Percentiles rank a stretch among this genome's conserved stretches.
Evolutionary conservation across 2,329 filamentous ascomycete species (phyloP).

Genomic region (Fusarium sp.): DNA sequence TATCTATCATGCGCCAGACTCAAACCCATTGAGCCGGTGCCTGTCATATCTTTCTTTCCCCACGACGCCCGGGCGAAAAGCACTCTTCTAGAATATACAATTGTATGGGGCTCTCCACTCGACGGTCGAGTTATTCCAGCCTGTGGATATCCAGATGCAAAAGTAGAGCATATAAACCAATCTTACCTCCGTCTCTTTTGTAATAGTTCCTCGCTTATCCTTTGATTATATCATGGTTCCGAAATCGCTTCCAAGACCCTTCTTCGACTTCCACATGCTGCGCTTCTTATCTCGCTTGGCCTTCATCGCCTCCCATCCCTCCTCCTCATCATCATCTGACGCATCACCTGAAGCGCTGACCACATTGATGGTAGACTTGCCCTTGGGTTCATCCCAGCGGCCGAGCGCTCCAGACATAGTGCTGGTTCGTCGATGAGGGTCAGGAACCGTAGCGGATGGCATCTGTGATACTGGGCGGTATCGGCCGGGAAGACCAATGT

Average conservation of each 20-base stretch:
- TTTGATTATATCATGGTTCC: slow-evolving; percentile 57
- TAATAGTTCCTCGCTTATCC: slow-evolving; percentile 24
- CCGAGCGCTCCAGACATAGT: slow-evolving; percentile 50
- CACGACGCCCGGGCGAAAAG: slow-evolving; percentile 45
- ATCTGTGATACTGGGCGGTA: slow-evolving; percentile 89
- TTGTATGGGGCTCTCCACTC: slow-evolving; percentile 31
- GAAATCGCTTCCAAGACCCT: slow-evolving; percentile 61
- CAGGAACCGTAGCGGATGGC: slow-evolving; percentile 48
- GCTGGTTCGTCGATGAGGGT: slow-evolving; percentile 48
- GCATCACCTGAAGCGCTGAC: slow-evolving; percentile 54
- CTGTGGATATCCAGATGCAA: slow-evolving; percentile 44
- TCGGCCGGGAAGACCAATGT: slow-evolving; percentile 86
- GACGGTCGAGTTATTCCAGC: slow-evolving; percentile 33
- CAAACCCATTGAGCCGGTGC: slow-evolving; percentile 39
- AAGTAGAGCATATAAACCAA: slow-evolving; percentile 45
- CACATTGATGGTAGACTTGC: slow-evolving; percentile 52
- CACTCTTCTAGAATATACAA: slow-evolving; percentile 47
- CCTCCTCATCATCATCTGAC: slow-evolving; percentile 70
- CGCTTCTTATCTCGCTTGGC: slow-evolving; percentile 76
- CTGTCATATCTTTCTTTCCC: slow-evolving; percentile 42
- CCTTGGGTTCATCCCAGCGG: slow-evolving; percentile 47
- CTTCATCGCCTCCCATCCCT: slow-evolving; percentile 77
- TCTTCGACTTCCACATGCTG: slow-evolving; percentile 73
- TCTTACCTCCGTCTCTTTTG: slow-evolving; percentile 40
- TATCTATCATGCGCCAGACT: slow-evolving; percentile 48